Evolutionary conservation across 148 eudicot genomes (phyloP), one percentile per base, ranked within the genome.

Genomic region (Rhododendron vialii): DNA sequence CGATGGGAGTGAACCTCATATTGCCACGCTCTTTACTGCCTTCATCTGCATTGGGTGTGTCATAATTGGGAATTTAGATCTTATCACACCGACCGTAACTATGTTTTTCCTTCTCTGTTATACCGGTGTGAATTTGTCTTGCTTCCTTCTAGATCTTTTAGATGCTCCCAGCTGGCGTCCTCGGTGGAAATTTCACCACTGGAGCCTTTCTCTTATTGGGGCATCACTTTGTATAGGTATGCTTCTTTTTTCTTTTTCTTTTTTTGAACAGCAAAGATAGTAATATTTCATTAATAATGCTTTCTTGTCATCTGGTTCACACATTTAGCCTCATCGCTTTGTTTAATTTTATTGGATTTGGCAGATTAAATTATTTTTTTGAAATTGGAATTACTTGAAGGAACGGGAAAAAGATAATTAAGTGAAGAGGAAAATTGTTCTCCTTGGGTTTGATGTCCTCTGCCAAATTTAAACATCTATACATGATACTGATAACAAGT

Each of bases 101-200:
- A 97, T 97, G 99, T 97, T 97, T 90, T 97, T 93, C 91, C 94
- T 97, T 82, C 89, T 97, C 50, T 97, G 99, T 85, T 97, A 97
- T 89, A 93, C 95, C 82, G 99, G 99, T 76, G 98, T 97, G 90
- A 97, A 97, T 92, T 90, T 97, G 89, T 97, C 99, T 80, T 95
- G 99, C 92, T 97, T 97, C 87, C 98, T 97, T 86, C 91, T 97
- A 91, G 99, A 97, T 86, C 98, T 97, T 87, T 87, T 97, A 79
- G 99, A 97, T 92, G 99, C 99, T 85, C 99, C 99, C 86, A 97
- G 99, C 90, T 97, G 99, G 99, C 99, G 99, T 85, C 99, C 99
- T 76, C 89, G 99, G 86, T 97, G 99, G 99, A 97, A 94, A 86
- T 97, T 94, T 90, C 99, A 95, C 91, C 99, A 97, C 83, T 97